Evolutionary conservation across 164 flowering plant genomes (phyloP).

Genomic region (Magnolia sinica): DNA sequence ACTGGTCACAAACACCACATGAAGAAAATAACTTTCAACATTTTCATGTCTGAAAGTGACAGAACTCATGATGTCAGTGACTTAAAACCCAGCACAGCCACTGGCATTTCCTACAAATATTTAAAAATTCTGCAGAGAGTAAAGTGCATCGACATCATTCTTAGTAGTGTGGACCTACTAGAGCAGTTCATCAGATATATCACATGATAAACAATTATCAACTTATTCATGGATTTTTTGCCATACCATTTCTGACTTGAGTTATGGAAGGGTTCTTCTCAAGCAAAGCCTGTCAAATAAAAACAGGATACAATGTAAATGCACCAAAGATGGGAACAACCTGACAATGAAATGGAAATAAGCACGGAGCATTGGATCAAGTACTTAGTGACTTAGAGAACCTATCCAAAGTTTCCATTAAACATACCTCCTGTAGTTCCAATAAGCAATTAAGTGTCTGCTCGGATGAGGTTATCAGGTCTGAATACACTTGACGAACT

Average conservation of each 20-base stretch:
- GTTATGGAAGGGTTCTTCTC: conserved; percentile 70
- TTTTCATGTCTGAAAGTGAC: too few species aligned
- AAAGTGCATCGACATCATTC: too few species aligned
- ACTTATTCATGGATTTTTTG: not conserved
- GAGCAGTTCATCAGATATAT: too few species aligned
- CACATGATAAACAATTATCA: not conserved
- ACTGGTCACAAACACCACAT: too few species aligned
- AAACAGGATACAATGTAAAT: not conserved
- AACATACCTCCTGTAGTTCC: conserved; percentile 72
- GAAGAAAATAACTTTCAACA: too few species aligned
- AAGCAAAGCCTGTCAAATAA: conserved; percentile 58
- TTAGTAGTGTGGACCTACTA: too few species aligned
- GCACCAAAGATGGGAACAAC: not conserved
- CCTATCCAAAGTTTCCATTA: not conserved
- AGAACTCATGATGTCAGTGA: too few species aligned
- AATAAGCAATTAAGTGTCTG: conserved; percentile 64
- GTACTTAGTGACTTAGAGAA: not conserved
- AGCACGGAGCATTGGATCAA: not conserved
- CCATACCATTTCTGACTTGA: conserved; percentile 56
- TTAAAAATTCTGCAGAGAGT: too few species aligned
- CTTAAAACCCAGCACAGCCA: too few species aligned
- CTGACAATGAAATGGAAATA: not conserved
- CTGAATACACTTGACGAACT: conserved; percentile 57
- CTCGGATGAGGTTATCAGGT: conserved; percentile 56
- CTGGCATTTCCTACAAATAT: too few species aligned